These are phyloP conservation scores for Pseudogymnoascus sp. DNA, from an alignment of 2,329 filamentous ascomycete species.

Conservation along the genomic window DNA sequence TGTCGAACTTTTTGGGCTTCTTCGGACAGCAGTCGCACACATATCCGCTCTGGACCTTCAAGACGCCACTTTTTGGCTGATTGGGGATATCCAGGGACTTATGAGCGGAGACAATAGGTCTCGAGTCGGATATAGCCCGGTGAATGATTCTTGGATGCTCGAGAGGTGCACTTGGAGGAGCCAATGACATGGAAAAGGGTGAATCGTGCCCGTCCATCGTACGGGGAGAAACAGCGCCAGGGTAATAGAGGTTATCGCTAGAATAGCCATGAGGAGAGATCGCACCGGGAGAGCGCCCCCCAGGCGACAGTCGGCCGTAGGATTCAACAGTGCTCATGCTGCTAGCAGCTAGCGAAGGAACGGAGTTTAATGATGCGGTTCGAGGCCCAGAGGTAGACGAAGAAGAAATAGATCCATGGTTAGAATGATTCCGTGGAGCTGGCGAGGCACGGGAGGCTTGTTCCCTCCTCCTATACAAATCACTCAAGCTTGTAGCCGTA, in stretches of 20 bases:
- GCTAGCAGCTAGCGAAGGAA: slow-evolving; percentile 49
- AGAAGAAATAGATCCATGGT: slow-evolving; percentile 55
- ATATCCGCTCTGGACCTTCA: slow-evolving; percentile 48
- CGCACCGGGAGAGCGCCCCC: slow-evolving; percentile 39
- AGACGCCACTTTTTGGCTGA: slow-evolving; percentile 35
- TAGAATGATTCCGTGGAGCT: slow-evolving; percentile 44
- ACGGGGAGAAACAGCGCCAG: slow-evolving; percentile 21
- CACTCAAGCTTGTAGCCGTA: slow-evolving; percentile 27
- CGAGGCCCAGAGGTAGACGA: slow-evolving; percentile 55
- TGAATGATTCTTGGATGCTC: slow-evolving; percentile 29
- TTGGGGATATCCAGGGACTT: slow-evolving; percentile 38
- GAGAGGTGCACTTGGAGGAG: slow-evolving; percentile 31
- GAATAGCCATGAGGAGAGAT: background rate
- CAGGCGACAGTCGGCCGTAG: slow-evolving; percentile 51
- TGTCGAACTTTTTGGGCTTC: slow-evolving; percentile 93
- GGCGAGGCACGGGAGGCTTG: slow-evolving; percentile 43
- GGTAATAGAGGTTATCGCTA: slow-evolving; percentile 21
- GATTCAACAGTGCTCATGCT: slow-evolving; percentile 54
- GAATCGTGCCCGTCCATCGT: slow-evolving; percentile 36
- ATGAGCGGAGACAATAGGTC: slow-evolving; percentile 32
- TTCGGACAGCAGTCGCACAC: slow-evolving; percentile 96
- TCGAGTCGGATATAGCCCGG: slow-evolving; percentile 32
- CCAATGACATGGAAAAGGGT: slow-evolving; percentile 42
- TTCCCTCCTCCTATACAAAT: slow-evolving; percentile 32
- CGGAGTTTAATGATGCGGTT: slow-evolving; percentile 54